phyloP scores from a whole-genome alignment of 2,329 filamentous ascomycete species.

The Aphanoascus verrucosus region DNA sequence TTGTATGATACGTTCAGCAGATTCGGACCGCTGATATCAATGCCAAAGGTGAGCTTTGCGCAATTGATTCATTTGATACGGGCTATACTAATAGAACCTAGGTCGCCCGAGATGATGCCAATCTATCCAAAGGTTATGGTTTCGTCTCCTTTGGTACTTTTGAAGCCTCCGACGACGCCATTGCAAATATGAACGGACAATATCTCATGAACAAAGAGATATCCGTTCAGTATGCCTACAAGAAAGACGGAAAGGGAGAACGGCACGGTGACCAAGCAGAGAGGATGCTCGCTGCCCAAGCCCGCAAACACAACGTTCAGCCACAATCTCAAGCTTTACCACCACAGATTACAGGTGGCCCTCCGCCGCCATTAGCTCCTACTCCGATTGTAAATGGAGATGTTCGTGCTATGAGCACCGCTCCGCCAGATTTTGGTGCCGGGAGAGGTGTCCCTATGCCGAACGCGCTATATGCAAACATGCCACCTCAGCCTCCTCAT shows the following conservation, averaged over 20 bases:
- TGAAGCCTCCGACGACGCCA: slow-evolving; percentile 83
- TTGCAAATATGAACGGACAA: slow-evolving; percentile 87
- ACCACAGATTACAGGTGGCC: slow-evolving; percentile 47
- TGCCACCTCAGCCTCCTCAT: slow-evolving; percentile 37
- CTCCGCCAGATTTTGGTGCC: slow-evolving; percentile 25
- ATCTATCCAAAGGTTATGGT: slow-evolving; percentile 86
- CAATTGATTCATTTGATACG: not conserved
- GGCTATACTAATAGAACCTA: slow-evolving; percentile 21
- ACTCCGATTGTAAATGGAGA: slow-evolving; percentile 38
- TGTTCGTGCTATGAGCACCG: slow-evolving; percentile 24
- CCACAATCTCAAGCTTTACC: slow-evolving; percentile 68
- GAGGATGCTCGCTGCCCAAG: slow-evolving; percentile 79
- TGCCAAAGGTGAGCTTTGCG: slow-evolving; percentile 60
- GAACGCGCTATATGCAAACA: slow-evolving; percentile 33
- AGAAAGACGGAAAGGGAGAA: slow-evolving; percentile 97
- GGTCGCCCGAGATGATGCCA: slow-evolving; percentile 74
- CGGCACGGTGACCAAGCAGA: slow-evolving; percentile 91
- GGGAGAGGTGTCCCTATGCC: slow-evolving; percentile 31
- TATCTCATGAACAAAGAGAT: slow-evolving; percentile 96
- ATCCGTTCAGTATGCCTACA: slow-evolving; percentile 95
- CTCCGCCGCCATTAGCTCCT: slow-evolving; percentile 28
- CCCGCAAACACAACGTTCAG: slow-evolving; percentile 86
- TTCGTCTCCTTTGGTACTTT: slow-evolving; percentile 92
- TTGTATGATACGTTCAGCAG: slow-evolving; percentile 91
- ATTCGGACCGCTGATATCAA: slow-evolving; percentile 72